Base-by-base conservation (phyloP, 352 stramenopile genomes). In the Phytophthora rubi region DNA sequence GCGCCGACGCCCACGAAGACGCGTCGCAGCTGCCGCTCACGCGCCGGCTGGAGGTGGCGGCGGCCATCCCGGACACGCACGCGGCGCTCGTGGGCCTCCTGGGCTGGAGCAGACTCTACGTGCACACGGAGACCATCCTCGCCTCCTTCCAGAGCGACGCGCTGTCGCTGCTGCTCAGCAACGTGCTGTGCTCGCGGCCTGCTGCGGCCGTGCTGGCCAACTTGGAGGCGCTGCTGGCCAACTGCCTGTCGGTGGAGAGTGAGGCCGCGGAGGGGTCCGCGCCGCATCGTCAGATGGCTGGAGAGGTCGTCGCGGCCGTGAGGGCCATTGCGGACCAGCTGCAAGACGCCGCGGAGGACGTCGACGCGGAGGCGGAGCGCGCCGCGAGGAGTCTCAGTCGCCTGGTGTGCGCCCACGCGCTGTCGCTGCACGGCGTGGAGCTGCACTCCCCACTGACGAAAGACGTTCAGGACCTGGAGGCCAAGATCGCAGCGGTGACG, bases 121-220 rank as follows among this genome's bases (percentile, higher is more conserved):
- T 85, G 18, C 71, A 86, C 70, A 85, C 83, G 5, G 85, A 91
- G 12, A 85, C 84, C n/a, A 85, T 92, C 56, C 64, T 88, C 45
- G 62, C 68, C 26, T 89, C 94, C 62, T 92, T 95, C 72, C 78
- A 93, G 60, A 85, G 84, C 65, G 60, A 83, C 16, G 85, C 88
- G 32, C 75, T 95, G 48, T 62, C 76, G 35, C 60, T 91, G 51
- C 71, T 95, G 42, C 58, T 95, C 7, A 53, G 57, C 35, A 94
- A 93, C 49, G 61, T 95, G 12, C 67, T 95, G 33, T 70, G 70
- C 7, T 63, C 78, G n/a, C 79, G 70, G 4, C 64, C 77, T 13
- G 64, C 53, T 2, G 47, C 69, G 0, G 63, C 68, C 0, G 64
- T 91, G 33, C 91, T 84, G 47, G 81, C 91, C 21, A 88, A 90